Conservation (phyloP, 768 basidiomycete species). For the Tubosaeta sp. region DNA sequence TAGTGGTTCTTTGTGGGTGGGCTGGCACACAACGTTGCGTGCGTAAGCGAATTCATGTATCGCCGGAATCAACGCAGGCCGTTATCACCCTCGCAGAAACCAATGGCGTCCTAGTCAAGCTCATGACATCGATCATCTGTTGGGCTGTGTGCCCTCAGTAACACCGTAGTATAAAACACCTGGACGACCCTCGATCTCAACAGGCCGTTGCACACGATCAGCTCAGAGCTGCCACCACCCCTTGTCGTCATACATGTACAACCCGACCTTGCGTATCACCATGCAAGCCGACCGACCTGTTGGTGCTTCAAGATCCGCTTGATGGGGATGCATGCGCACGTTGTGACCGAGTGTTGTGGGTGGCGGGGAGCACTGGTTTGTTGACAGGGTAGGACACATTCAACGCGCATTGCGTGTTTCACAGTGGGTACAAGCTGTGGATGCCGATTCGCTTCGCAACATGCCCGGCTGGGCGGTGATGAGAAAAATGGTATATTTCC, state of each 20-base stretch:
- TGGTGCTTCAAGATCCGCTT: constrained; percentile 14
- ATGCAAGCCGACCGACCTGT: background rate
- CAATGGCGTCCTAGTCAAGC: background rate
- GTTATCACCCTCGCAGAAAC: background rate
- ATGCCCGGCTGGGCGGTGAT: background rate
- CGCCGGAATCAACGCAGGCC: background rate
- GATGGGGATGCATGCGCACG: constrained; percentile 8
- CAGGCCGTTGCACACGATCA: constrained; percentile 6
- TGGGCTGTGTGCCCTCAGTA: constrained; percentile 14
- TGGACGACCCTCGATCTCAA: constrained; percentile 3
- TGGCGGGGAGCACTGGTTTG: constrained; percentile 12
- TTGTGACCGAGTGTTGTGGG: background rate
- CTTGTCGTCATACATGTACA: constrained; percentile 1
- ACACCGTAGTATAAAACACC: constrained; percentile 2
- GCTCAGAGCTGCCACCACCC: constrained; percentile 14
- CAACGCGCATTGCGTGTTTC: constrained; percentile 1
- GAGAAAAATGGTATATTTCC: background rate
- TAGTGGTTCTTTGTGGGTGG: background rate
- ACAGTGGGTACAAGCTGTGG: background rate
- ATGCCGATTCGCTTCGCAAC: background rate
- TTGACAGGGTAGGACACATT: constrained; percentile 4
- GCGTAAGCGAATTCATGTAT: background rate
- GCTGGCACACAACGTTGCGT: background rate
- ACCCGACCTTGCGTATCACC: background rate
- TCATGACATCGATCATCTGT: constrained; percentile 4